Conservation (phyloP, 257 asterid species). For the Leonotis leonurus region DNA sequence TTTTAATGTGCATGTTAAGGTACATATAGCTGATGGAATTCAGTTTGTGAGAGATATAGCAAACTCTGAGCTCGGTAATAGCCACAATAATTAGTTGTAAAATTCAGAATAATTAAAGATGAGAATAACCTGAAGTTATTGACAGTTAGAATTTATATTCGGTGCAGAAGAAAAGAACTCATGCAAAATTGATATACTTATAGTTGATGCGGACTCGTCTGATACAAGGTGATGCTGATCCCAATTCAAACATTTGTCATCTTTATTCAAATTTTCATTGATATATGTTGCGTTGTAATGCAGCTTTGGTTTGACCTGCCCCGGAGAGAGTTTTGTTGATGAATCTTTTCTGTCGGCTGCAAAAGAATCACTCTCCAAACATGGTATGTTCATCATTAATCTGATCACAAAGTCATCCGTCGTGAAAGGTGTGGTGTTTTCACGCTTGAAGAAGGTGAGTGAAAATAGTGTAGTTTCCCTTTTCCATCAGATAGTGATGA, state of each 20-base stretch:
- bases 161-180: conserved; percentile 27
- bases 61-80: conserved; percentile 26
- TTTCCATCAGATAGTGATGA: no score
- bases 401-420: conserved; percentile 78
- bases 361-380: conserved; percentile 61
- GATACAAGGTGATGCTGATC: conserved; percentile 53
- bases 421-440: conserved; percentile 49
- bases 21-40: conserved; percentile 64
- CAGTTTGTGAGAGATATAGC: conserved; percentile 48
- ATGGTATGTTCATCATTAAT: conserved; percentile 69
- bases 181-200: conserved; percentile 48
- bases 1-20: conserved; percentile 28
- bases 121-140: conserved; percentile 7
- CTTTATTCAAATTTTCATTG: neutral
- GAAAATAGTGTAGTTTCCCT: neutral
- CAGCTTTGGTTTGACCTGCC: conserved; percentile 91
- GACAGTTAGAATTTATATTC: no score
- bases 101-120: conserved; percentile 5
- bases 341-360: conserved; percentile 64
- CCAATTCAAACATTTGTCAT: neutral
- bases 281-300: conserved; percentile 9
- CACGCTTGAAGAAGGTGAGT: conserved; percentile 62
- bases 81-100: conserved; percentile 3
- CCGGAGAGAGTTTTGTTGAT: conserved; percentile 70
- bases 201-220: conserved; percentile 89